Evolutionary conservation across 2,329 filamentous ascomycete genomes (phyloP).

Genomic region (Venturia effusa): DNA sequence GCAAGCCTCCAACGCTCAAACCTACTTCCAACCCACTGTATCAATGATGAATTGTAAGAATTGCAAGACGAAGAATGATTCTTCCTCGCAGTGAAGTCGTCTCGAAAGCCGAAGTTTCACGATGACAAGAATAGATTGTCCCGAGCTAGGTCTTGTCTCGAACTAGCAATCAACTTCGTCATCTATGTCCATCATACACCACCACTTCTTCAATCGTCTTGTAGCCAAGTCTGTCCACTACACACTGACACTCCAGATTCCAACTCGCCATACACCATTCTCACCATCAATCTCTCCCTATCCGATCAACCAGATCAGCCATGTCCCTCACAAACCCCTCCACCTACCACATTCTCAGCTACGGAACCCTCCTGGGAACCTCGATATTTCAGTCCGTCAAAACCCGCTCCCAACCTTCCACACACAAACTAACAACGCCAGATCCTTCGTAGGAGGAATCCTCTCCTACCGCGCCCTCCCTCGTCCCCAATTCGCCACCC

Average conservation of each 20-base stretch:
- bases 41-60: too few relatives aligned
- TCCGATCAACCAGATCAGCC: background rate
- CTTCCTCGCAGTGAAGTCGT: too few relatives aligned
- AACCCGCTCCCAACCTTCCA: background rate
- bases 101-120: too few relatives aligned
- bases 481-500: conserved; percentile 66
- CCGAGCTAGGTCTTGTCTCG: background rate
- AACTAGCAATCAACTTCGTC: background rate
- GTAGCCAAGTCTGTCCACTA: background rate
- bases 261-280: background rate
- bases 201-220: background rate
- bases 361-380: conserved; percentile 77
- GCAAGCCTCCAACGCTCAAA: too few relatives aligned
- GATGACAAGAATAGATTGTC: background rate
- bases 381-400: conserved; percentile 51
- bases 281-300: background rate
- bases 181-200: background rate
- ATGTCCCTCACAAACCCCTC: conserved; percentile 48
- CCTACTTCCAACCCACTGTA: too few relatives aligned
- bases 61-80: too few relatives aligned
- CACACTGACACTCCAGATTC: background rate
- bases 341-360: conserved; percentile 74
- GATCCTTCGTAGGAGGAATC: conserved; percentile 67
- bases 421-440: conserved; percentile 21
- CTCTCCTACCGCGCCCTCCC: conserved; percentile 68